Conservation (phyloP, 176 grass and related monocot genomes). For the Triticum turgidum region DNA sequence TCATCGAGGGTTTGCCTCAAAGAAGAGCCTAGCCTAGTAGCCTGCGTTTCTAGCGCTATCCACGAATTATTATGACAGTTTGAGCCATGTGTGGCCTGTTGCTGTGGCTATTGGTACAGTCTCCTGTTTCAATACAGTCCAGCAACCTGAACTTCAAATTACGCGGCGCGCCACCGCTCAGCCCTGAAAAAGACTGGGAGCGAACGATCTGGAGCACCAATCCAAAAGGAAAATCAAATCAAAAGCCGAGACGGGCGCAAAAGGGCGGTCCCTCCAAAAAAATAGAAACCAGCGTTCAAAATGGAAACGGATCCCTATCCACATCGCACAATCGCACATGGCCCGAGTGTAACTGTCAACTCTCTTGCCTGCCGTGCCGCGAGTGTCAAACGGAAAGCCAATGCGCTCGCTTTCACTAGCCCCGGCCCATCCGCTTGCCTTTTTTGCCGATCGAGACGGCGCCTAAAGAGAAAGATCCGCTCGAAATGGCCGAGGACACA, state of each 20-base stretch:
- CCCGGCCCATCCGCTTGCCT: neutral
- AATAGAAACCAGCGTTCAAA: neutral
- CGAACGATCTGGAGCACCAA: neutral
- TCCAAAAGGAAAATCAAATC: neutral
- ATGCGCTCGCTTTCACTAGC: slow-evolving; percentile 15
- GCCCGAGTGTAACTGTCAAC: slow-evolving; percentile 28
- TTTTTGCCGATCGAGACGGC: slow-evolving; percentile 11
- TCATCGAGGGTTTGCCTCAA: neutral
- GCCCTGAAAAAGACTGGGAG: slow-evolving; percentile 1
- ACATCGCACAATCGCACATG: neutral
- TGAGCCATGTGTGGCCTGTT: neutral
- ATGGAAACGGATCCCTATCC: slow-evolving; percentile 28
- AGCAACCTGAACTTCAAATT: slow-evolving; percentile 1
- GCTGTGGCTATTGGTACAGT: neutral
- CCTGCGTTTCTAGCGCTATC: neutral
- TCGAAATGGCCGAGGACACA: neutral
- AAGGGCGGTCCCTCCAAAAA: slow-evolving; percentile 24
- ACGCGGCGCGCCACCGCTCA: neutral
- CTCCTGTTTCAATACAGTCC: neutral
- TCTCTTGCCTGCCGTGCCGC: neutral
- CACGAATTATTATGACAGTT: neutral
- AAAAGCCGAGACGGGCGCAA: slow-evolving; percentile 1
- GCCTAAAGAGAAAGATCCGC: neutral
- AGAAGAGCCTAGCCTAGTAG: neutral
- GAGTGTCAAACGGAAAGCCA: neutral